Conservation (phyloP, 768 basidiomycete species). For the Russula brevipes region DNA sequence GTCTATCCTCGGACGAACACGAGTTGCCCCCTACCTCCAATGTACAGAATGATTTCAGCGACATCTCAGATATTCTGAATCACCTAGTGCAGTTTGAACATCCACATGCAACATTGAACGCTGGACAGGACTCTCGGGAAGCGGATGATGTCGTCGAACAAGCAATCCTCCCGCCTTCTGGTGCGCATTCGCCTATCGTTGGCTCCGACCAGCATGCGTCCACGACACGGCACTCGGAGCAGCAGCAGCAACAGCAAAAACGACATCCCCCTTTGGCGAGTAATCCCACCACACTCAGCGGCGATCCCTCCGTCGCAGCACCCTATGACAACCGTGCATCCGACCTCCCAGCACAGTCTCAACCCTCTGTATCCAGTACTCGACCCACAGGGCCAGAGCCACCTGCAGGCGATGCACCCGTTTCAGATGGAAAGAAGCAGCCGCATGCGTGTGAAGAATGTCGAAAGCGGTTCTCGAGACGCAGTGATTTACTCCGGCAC, state of each 20-base stretch:
- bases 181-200: slow-evolving; percentile 13
- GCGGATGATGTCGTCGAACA: slow-evolving; percentile 19
- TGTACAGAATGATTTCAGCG: slow-evolving; percentile 65
- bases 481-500: slow-evolving; percentile 80
- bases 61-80: slow-evolving; percentile 73
- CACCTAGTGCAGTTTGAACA: slow-evolving; percentile 70
- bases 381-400: slow-evolving; percentile 21
- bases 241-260: slow-evolving; percentile 15
- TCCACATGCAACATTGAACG: slow-evolving; percentile 34
- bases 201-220: not conserved
- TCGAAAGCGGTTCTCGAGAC: slow-evolving; percentile 73
- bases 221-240: slow-evolving; percentile 1
- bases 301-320: slow-evolving; percentile 7
- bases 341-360: slow-evolving; percentile 3
- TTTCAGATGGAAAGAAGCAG: slow-evolving; percentile 31
- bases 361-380: slow-evolving; percentile 13
- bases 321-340: slow-evolving; percentile 11
- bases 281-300: not conserved
- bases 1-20: slow-evolving; percentile 29
- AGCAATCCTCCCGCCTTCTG: slow-evolving; percentile 12
- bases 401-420: slow-evolving; percentile 26
- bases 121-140: slow-evolving; percentile 5
- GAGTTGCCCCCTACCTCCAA: slow-evolving; percentile 35
- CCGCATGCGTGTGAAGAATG: slow-evolving; percentile 70
- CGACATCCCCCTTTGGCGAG: slow-evolving; percentile 8